Base-by-base conservation (phyloP, 2,329 filamentous ascomycete genomes). In the Ascochyta pisi region DNA sequence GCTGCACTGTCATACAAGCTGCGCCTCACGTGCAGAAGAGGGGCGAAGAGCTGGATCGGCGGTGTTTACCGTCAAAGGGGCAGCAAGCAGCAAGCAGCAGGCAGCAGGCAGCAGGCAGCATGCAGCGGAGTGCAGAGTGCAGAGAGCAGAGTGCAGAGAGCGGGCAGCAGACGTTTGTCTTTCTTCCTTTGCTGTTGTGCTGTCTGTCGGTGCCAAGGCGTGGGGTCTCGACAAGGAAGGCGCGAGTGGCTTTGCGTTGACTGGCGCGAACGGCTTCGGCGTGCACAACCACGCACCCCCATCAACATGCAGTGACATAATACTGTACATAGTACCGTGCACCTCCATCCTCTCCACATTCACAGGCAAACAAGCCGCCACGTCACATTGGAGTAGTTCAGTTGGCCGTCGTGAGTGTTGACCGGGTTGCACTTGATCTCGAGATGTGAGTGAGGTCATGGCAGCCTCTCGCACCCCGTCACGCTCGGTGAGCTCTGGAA, bases 401-500 rank as follows among this genome's bases (percentile, higher is more conserved):
- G 10, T 40, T 48, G 24, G 12, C 31, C 26, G 24, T 27, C 15
- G 34, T 26, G 43, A 33, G 23, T 16, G 26, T 24, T 19, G 46
- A 55, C 35, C 27, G 46, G 27, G 15, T 23, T 19, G 37, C 31
- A 23, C n/a, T 35, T 33, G 15, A 42, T 31, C 33, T 43, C 60
- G 64, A 62, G 48, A 67, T 65, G 62, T 65, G 46, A 54, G 40
- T 54, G 35, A 55, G 44, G 62, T 46, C 58, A 73, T 73, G 70
- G 60, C 29, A 31, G 29, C 66, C 48, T 69, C 68, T 41, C 65
- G 39, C 54, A 65, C 63, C 41, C 41, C 62, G 43, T 66, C 67
- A 47, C 58, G 66, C 56, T 69, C 70, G 40, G 61, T 66, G 59
- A 73, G 71, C 68, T 64, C 68, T 39, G 57, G 45, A 47, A 72